Conservation (phyloP, 2,329 filamentous ascomycete genomes). For the Dactylellina leptospora region DNA sequence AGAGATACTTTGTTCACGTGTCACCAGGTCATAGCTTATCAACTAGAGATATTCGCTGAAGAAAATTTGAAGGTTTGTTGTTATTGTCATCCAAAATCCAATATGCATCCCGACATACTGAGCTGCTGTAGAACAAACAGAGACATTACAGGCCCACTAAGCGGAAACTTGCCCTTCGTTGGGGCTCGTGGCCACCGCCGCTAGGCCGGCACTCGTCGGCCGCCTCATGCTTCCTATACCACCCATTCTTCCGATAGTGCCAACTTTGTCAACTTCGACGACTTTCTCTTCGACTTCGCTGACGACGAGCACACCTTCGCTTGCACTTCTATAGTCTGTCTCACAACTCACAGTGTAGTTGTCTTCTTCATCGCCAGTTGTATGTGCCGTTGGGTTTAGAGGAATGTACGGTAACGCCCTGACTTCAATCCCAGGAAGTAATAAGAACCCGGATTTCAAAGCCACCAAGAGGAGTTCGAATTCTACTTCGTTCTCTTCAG, state of each 20-base stretch:
- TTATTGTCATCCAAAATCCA: too few species aligned
- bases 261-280: slow-evolving; percentile 36
- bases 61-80: too few species aligned
- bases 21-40: too few species aligned
- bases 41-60: too few species aligned
- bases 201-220: slow-evolving; percentile 30
- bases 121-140: not conserved
- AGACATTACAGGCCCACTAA: not conserved
- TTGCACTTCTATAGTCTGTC: slow-evolving; percentile 80
- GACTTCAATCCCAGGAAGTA: slow-evolving; percentile 81
- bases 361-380: slow-evolving; percentile 34
- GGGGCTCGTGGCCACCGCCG: not conserved
- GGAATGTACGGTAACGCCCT: slow-evolving; percentile 66
- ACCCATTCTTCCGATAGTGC: slow-evolving; percentile 39
- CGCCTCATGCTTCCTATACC: slow-evolving; percentile 36
- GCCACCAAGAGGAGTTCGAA: slow-evolving; percentile 82
- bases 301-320: slow-evolving; percentile 78
- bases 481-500: slow-evolving; percentile 62
- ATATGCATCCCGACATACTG: too few species aligned
- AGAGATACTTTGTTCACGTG: too few species aligned
- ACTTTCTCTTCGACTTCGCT: slow-evolving; percentile 66
- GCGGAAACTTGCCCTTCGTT: slow-evolving; percentile 30
- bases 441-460: slow-evolving; percentile 77
- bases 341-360: slow-evolving; percentile 69
- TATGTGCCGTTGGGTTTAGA: slow-evolving; percentile 56